Evolutionary conservation across 2,329 filamentous ascomycete species (phyloP).

Genomic region (Clonostachys rhizophaga): DNA sequence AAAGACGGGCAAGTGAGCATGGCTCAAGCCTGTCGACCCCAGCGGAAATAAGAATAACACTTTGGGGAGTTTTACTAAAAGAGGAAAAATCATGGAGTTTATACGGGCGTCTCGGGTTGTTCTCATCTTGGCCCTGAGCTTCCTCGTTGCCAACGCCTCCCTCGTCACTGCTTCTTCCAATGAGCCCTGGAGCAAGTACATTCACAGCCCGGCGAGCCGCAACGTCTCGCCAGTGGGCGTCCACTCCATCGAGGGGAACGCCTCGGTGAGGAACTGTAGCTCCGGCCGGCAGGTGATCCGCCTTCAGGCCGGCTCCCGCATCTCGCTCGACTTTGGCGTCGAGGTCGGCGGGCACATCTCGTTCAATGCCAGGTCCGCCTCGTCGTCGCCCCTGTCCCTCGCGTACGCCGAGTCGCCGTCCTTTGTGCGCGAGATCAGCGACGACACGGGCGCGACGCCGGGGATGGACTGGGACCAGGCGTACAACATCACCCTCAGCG

Average conservation of each 20-base stretch:
- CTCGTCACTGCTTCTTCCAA: not conserved
- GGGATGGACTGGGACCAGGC: slow-evolving; percentile 13
- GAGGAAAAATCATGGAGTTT: too few species aligned
- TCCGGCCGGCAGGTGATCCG: not conserved
- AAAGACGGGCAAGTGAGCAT: too few species aligned
- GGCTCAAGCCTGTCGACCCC: too few species aligned
- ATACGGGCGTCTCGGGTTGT: too few species aligned
- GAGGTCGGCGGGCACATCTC: slow-evolving; percentile 8
- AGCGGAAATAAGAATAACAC: too few species aligned
- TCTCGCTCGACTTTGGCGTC: slow-evolving; percentile 9
- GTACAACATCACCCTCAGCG: slow-evolving; percentile 10
- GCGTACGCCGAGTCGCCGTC: slow-evolving; percentile 13
- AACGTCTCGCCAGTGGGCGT: not conserved
- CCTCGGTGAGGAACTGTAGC: not conserved
- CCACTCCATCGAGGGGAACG: not conserved
- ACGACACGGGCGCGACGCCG: slow-evolving; percentile 12
- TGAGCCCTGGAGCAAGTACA: not conserved
- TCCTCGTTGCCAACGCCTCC: too few species aligned
- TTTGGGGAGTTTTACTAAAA: too few species aligned
- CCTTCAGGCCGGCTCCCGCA: slow-evolving; percentile 1
- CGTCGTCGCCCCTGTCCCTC: slow-evolving; percentile 8
- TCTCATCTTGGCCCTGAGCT: too few species aligned
- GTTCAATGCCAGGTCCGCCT: slow-evolving; percentile 1
- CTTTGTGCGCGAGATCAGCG: slow-evolving; percentile 13
- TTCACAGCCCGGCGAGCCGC: not conserved